phyloP scores from a whole-genome alignment of 139 green algal genomes.

The Picochlorum sp. region DNA sequence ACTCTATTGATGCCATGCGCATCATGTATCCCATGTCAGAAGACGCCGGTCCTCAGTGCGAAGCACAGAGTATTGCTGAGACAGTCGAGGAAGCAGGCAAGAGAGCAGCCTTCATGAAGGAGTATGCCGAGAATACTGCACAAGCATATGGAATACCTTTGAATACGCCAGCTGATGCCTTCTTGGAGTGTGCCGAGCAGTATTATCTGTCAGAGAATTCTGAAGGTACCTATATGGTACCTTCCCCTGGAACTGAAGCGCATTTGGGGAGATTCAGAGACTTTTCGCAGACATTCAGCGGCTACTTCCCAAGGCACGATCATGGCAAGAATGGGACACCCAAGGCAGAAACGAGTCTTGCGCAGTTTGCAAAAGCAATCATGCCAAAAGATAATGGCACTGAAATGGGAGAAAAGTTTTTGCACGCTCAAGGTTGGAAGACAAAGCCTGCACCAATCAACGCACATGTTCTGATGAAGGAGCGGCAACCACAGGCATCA shows the following conservation, averaged over 20 bases:
- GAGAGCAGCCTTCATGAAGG: background rate
- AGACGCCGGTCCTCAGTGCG: background rate
- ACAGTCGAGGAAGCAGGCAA: background rate
- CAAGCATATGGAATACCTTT: background rate
- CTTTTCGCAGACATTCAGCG: too few species aligned
- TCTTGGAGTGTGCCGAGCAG: background rate
- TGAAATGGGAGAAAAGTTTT: too few species aligned
- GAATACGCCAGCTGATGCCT: background rate
- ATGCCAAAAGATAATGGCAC: too few species aligned
- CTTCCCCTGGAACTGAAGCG: background rate
- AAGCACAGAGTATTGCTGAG: background rate
- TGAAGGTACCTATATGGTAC: background rate
- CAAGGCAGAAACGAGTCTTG: too few species aligned
- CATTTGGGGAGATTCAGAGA: too few species aligned
- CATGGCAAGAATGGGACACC: too few species aligned
- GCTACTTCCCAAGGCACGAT: too few species aligned
- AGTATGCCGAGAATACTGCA: background rate
- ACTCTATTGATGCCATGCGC: background rate
- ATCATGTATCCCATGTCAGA: constrained; percentile 3
- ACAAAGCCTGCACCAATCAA: too few species aligned
- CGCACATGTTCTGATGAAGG: too few species aligned
- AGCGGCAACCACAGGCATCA: too few species aligned
- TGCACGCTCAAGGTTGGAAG: too few species aligned
- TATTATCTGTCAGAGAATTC: background rate
- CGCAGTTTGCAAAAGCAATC: too few species aligned